phyloP scores from a whole-genome alignment of 805 yeast species.

The Wickerhamiella nectarea region DNA sequence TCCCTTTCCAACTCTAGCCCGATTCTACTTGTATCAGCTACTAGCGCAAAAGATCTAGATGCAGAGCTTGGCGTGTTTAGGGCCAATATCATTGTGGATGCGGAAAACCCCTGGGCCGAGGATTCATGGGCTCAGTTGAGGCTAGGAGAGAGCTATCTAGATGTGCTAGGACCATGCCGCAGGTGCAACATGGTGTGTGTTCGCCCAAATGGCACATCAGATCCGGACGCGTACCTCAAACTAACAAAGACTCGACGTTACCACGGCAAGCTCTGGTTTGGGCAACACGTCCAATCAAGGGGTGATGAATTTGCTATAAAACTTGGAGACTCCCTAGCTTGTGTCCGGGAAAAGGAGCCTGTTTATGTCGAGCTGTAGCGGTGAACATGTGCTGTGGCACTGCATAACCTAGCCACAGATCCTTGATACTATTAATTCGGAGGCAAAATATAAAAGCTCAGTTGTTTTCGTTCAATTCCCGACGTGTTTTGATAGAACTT shows the following conservation, averaged over 20 bases:
- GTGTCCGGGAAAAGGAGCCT: neutral
- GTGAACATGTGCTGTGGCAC: too few relatives aligned
- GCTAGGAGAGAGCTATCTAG: constrained; percentile 12
- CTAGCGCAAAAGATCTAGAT: constrained; percentile 22
- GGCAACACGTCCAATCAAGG: constrained; percentile 20
- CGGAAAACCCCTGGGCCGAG: constrained; percentile 27
- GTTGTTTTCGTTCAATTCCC: too few relatives aligned
- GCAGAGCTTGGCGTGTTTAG: constrained; percentile 24
- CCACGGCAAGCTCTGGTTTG: constrained; percentile 31
- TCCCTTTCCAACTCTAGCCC: constrained; percentile 30
- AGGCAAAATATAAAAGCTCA: too few relatives aligned
- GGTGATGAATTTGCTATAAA: neutral
- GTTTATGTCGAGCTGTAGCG: neutral
- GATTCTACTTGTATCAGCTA: constrained; percentile 26
- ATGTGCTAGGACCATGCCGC: constrained; percentile 26
- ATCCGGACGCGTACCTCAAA: constrained; percentile 26
- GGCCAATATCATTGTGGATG: constrained; percentile 28
- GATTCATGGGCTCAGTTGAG: constrained; percentile 27
- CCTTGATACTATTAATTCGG: too few relatives aligned
- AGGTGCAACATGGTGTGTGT: constrained; percentile 36
- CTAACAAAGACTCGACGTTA: constrained; percentile 26
- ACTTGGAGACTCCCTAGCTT: neutral
- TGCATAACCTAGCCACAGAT: too few relatives aligned
- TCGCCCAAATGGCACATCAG: constrained; percentile 26
- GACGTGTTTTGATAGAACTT: too few relatives aligned